Evolutionary conservation across 306 rosid species (phyloP).

Genomic region (Trichosanthes cucumerina): DNA sequence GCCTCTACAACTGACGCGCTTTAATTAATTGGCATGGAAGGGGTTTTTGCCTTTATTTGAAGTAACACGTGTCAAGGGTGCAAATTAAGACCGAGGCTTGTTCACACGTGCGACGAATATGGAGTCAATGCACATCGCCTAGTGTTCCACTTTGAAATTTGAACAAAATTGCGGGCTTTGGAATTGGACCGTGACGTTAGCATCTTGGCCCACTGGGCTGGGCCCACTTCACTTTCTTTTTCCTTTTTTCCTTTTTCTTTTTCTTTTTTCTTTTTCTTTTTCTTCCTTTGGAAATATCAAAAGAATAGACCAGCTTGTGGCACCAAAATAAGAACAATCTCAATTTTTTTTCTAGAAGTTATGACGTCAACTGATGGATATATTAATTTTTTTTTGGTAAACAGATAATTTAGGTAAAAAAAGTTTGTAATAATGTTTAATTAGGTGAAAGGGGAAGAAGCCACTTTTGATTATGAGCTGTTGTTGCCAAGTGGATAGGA

Average conservation of each 20-base stretch:
- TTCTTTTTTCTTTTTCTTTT: neutral
- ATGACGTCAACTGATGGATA: neutral
- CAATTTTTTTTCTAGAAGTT: neutral
- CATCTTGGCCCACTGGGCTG: neutral
- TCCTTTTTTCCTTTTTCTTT: neutral
- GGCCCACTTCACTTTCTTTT: neutral
- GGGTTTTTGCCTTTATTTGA: neutral
- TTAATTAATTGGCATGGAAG: neutral
- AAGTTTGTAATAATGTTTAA: neutral
- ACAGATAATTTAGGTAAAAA: neutral
- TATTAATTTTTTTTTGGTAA: neutral
- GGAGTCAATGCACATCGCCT: neutral
- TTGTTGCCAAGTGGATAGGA: neutral
- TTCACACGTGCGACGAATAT: neutral
- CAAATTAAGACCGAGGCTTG: neutral
- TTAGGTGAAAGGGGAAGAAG: neutral
- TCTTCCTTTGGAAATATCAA: neutral
- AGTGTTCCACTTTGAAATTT: neutral
- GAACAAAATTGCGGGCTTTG: constrained; percentile 1
- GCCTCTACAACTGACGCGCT: neutral
- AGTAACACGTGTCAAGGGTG: neutral
- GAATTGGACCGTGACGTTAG: neutral
- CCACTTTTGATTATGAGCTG: neutral
- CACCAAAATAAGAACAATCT: neutral
- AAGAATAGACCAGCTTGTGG: neutral